Conservation (phyloP, 768 basidiomycete genomes). For the Tulasnella calospora region DNA sequence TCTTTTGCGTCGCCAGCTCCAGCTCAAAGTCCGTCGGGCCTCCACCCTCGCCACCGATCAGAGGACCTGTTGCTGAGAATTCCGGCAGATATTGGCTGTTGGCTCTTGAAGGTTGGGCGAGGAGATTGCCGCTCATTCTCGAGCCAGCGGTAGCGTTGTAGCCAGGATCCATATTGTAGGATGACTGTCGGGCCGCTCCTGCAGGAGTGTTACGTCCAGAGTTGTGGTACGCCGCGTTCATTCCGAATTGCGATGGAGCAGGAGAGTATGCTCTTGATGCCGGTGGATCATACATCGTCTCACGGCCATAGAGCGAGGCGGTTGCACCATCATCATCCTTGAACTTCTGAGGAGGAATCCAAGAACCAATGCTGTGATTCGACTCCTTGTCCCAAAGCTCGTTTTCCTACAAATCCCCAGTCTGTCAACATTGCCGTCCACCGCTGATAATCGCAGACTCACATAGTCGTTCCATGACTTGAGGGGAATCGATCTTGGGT, state of each 20-base stretch:
- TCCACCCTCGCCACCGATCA: constrained; percentile 28
- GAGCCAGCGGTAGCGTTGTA: not conserved
- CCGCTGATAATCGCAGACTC: constrained; percentile 34
- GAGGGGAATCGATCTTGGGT: constrained; percentile 85
- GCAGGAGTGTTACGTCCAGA: constrained; percentile 32
- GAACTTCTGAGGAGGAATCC: constrained; percentile 72
- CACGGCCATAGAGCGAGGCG: constrained; percentile 78
- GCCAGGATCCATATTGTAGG: constrained; percentile 38
- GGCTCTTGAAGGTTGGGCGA: constrained; percentile 53
- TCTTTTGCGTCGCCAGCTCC: constrained; percentile 65
- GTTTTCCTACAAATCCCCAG: constrained; percentile 56
- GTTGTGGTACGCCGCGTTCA: constrained; percentile 29
- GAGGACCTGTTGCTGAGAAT: constrained; percentile 38
- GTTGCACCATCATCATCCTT: constrained; percentile 66
- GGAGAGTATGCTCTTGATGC: constrained; percentile 61
- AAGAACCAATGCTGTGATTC: constrained; percentile 90
- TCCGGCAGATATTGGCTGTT: constrained; percentile 68
- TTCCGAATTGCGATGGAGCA: constrained; percentile 58
- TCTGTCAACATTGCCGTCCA: constrained; percentile 13
- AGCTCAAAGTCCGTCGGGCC: constrained; percentile 63
- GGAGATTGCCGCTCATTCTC: constrained; percentile 18
- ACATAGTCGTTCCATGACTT: constrained; percentile 98
- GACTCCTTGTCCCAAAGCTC: constrained; percentile 98
- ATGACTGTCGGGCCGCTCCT: constrained; percentile 48
- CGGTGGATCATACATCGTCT: constrained; percentile 74